Conservation (phyloP, 228 moss, liverwort and hornwort genomes). For the Sphagnum magellanicum region DNA sequence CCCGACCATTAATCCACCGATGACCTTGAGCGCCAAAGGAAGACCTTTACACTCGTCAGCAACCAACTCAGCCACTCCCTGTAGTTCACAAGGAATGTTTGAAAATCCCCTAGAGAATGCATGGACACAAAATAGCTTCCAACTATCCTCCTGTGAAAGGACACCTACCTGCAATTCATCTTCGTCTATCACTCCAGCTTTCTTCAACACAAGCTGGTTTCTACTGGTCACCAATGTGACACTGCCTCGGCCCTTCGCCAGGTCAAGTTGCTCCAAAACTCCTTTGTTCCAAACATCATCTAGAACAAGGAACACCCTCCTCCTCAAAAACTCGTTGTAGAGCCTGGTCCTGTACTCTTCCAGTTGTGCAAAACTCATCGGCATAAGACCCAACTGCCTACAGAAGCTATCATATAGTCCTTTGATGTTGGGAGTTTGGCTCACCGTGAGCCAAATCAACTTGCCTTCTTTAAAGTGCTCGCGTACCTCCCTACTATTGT, state of each 20-base stretch:
- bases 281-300: conserved; percentile 10
- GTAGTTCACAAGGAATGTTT: conserved; percentile 2
- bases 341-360: not conserved
- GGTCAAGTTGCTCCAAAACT: conserved; percentile 12
- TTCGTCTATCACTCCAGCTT: not conserved
- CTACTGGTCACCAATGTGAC: conserved; percentile 16
- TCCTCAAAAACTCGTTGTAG: not conserved
- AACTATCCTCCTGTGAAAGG: conserved; percentile 20
- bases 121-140: conserved; percentile 31
- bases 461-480: not conserved
- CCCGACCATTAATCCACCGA: conserved; percentile 15
- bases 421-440: conserved; percentile 5
- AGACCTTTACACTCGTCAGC: conserved; percentile 17
- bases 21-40: conserved; percentile 26
- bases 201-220: conserved; percentile 5
- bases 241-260: conserved; percentile 8
- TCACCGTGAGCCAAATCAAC: conserved; percentile 5
- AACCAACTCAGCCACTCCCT: conserved; percentile 6
- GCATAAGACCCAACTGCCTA: not conserved
- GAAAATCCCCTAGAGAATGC: conserved; percentile 16
- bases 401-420: conserved; percentile 2
- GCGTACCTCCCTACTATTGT: not conserved
- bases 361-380: fast-evolving
- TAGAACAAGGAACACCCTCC: conserved; percentile 7
- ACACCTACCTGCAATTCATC: conserved; percentile 2